These are phyloP conservation scores for Didymella arachidicola DNA, from an alignment of 2,329 filamentous ascomycete genomes.

Conservation along the genomic window DNA sequence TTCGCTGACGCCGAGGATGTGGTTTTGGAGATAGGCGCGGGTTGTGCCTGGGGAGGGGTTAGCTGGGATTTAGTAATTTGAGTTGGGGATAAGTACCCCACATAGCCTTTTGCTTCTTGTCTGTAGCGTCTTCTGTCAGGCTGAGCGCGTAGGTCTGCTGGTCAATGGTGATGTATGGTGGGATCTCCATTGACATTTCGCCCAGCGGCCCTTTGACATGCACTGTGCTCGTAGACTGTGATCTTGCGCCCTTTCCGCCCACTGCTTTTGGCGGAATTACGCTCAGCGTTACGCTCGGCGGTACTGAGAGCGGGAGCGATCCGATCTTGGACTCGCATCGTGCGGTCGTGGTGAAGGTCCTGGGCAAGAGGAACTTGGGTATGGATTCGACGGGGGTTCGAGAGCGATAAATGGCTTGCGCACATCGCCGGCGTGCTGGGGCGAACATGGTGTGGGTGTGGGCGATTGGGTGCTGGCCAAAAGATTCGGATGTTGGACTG, in stretches of 20 bases:
- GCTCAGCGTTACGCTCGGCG: conserved; percentile 70
- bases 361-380: conserved; percentile 73
- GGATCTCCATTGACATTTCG: conserved; percentile 78
- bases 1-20: conserved; percentile 93
- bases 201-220: conserved; percentile 84
- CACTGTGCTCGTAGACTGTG: conserved; percentile 70
- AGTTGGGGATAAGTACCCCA: conserved; percentile 71
- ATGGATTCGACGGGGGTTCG: conserved; percentile 59
- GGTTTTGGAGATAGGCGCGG: conserved; percentile 87
- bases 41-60: conserved; percentile 71
- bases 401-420: conserved; percentile 61
- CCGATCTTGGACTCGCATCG: conserved; percentile 82
- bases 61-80: conserved; percentile 13
- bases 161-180: conserved; percentile 76
- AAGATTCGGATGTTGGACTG: conserved; percentile 33
- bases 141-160: conserved; percentile 72
- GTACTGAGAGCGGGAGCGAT: conserved; percentile 62
- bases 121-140: conserved; percentile 68
- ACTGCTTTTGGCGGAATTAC: conserved; percentile 69
- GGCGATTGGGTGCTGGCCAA: conserved; percentile 24
- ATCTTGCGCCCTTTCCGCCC: conserved; percentile 64
- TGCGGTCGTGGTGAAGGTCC: conserved; percentile 76
- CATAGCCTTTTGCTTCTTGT: conserved; percentile 87
- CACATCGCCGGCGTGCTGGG: conserved; percentile 64
- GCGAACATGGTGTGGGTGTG: conserved; percentile 65